Conservation (phyloP, 306 rosid species). For the Morella rubra region DNA sequence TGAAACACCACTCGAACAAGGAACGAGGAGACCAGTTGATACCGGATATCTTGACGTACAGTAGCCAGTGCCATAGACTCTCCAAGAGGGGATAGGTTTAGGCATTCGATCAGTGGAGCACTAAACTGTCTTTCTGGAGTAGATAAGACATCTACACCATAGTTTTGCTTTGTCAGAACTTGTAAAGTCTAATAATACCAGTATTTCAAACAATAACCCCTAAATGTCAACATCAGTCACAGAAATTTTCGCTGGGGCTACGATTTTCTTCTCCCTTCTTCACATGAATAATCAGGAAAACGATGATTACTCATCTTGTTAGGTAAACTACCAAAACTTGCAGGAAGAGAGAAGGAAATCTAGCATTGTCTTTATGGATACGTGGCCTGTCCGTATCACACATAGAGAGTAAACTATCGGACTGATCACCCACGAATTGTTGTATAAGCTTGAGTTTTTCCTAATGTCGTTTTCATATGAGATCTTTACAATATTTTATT, state of each 20-base stretch:
- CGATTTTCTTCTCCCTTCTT: slow-evolving; percentile 17
- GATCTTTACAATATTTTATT: background rate
- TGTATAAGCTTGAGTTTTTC: background rate
- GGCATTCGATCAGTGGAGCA: slow-evolving; percentile 67
- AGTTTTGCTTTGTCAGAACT: slow-evolving; percentile 8
- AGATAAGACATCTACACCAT: slow-evolving; percentile 21
- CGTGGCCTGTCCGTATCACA: slow-evolving; percentile 24
- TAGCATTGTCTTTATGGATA: slow-evolving; percentile 28
- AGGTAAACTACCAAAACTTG: slow-evolving; percentile 75
- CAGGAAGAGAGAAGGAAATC: slow-evolving; percentile 23
- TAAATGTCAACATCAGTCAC: slow-evolving; percentile 35
- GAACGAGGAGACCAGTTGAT: slow-evolving; percentile 13
- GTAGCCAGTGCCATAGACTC: slow-evolving; percentile 45
- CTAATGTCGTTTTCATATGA: too few relatives aligned
- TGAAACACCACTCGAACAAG: background rate
- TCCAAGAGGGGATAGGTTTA: slow-evolving; percentile 66
- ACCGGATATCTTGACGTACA: slow-evolving; percentile 65
- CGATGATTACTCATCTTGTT: slow-evolving; percentile 33
- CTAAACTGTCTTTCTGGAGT: slow-evolving; percentile 62
- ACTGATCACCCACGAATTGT: slow-evolving; percentile 23
- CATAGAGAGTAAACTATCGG: slow-evolving; percentile 24
- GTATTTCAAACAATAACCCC: slow-evolving; percentile 22
- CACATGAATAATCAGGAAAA: slow-evolving; percentile 12
- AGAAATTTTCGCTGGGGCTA: slow-evolving; percentile 8
- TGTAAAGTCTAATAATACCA: slow-evolving; percentile 21